These are phyloP conservation scores for Lunularia cruciata DNA, from an alignment of 225 moss, liverwort and hornwort species.

Conservation along the genomic window DNA sequence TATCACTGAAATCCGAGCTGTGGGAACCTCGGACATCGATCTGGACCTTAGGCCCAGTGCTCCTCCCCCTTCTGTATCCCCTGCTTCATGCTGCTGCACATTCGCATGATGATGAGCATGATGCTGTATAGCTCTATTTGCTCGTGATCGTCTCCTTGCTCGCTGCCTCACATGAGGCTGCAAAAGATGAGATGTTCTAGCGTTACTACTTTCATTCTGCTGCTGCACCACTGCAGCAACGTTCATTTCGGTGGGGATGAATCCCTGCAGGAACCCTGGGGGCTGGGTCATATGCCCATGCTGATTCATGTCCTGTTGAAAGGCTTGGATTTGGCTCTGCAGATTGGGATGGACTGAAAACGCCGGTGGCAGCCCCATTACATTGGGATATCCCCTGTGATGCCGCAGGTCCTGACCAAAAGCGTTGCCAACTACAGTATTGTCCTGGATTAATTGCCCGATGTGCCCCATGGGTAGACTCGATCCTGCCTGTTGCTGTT, in stretches of 20 bases:
- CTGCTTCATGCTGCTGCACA: not conserved
- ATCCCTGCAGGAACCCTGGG: constrained; percentile 38
- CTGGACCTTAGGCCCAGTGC: constrained; percentile 19
- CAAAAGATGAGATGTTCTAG: constrained; percentile 33
- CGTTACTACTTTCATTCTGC: constrained; percentile 5
- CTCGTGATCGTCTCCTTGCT: constrained; percentile 39
- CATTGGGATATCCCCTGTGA: constrained; percentile 26
- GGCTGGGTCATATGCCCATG: constrained; percentile 33
- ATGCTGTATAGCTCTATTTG: constrained; percentile 30
- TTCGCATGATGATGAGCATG: constrained; percentile 19
- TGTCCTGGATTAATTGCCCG: constrained; percentile 23
- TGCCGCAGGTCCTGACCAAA: constrained; percentile 31
- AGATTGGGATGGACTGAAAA: constrained; percentile 43
- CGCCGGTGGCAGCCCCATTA: constrained; percentile 28
- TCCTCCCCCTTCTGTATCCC: not conserved
- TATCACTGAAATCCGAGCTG: constrained; percentile 26
- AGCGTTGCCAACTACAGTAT: not conserved
- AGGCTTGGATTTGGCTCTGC: constrained; percentile 43
- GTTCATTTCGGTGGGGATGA: constrained; percentile 36
- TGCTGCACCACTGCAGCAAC: constrained; percentile 1
- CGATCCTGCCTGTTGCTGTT: constrained; percentile 28
- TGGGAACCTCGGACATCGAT: constrained; percentile 21
- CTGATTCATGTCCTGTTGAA: constrained; percentile 42
- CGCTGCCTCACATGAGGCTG: constrained; percentile 46
- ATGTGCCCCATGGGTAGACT: constrained; percentile 12